phyloP scores from a whole-genome alignment of 495 filamentous ascomycete species.

The Talaromyces nanjingensis region DNA sequence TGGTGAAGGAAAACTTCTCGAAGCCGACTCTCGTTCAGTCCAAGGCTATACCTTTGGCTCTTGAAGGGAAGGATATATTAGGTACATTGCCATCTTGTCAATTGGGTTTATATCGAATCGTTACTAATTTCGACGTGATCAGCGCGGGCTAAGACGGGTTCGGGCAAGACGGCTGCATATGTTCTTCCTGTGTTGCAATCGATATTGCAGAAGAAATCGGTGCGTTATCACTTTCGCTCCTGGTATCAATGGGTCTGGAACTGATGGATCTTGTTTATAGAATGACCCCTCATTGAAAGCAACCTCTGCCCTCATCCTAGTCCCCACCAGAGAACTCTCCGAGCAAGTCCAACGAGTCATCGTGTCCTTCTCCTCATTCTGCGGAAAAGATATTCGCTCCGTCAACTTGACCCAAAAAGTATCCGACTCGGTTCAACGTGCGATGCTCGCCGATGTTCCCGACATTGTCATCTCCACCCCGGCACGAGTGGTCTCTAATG shows the following conservation, averaged over 20 bases:
- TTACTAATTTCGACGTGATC: conserved; percentile 18
- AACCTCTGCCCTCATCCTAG: conserved; percentile 72
- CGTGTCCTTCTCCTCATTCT: conserved; percentile 67
- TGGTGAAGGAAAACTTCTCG: conserved; percentile 75
- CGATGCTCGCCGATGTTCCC: conserved; percentile 78
- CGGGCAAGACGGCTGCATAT: conserved; percentile 96
- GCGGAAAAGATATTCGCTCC: conserved; percentile 70
- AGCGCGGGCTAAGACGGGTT: conserved; percentile 86
- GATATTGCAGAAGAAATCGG: conserved; percentile 70
- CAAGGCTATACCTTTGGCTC: conserved; percentile 78
- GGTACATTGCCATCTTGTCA: conserved; percentile 28
- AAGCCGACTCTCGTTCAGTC: conserved; percentile 81
- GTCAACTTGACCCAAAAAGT: conserved; percentile 85
- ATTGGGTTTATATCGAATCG: not conserved
- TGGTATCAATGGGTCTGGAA: too few relatives aligned
- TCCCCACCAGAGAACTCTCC: conserved; percentile 90
- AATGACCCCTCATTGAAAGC: conserved; percentile 34
- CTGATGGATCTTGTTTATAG: too few relatives aligned
- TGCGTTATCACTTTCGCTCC: too few relatives aligned
- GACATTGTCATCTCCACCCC: conserved; percentile 90
- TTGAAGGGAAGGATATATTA: conserved; percentile 87
- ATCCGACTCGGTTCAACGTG: conserved; percentile 75
- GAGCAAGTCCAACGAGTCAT: conserved; percentile 76
- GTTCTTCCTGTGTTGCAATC: conserved; percentile 79
- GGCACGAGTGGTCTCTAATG: conserved; percentile 60